These are phyloP conservation scores for Leptoxyphium fumago DNA, from an alignment of 2,329 filamentous ascomycete species.

Conservation along the genomic window DNA sequence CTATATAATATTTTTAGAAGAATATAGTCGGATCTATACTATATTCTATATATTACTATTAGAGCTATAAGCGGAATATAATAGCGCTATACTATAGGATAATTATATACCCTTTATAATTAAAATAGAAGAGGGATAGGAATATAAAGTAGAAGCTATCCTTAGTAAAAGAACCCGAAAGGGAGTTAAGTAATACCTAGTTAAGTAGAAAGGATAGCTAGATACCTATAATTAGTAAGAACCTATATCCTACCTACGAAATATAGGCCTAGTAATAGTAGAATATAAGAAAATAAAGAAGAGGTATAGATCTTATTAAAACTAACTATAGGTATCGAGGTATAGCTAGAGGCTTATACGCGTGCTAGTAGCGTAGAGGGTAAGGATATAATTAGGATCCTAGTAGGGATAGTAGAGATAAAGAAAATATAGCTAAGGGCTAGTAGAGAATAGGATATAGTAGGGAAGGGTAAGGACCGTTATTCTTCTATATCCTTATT, in stretches of 20 bases:
- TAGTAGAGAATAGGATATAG: no score
- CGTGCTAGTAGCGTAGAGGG: no score
- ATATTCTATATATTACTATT: not conserved
- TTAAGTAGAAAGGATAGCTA: conserved; percentile 1
- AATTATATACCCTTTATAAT: not conserved
- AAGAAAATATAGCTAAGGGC: no score
- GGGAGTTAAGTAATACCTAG: not conserved
- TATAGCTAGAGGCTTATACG: no score
- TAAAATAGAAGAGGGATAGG: not conserved
- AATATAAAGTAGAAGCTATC: conserved; percentile 1
- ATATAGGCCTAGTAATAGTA: not conserved
- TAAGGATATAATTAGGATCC: no score
- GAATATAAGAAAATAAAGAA: no score
- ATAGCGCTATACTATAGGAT: not conserved
- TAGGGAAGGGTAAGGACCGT: no score
- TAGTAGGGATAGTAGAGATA: no score
- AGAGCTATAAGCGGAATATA: not conserved
- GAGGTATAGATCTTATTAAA: no score
- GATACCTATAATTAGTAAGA: not conserved
- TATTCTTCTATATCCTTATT: no score
- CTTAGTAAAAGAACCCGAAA: not conserved
- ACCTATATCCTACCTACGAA: not conserved
- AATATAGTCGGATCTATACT: not conserved
- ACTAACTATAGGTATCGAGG: no score
- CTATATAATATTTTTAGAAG: not conserved